A percentile compares a stretch with the other conserved stretches of the same genome.
phyloP scores from a whole-genome alignment of 805 yeast genomes.

The Saccharomycopsis sp. region DNA sequence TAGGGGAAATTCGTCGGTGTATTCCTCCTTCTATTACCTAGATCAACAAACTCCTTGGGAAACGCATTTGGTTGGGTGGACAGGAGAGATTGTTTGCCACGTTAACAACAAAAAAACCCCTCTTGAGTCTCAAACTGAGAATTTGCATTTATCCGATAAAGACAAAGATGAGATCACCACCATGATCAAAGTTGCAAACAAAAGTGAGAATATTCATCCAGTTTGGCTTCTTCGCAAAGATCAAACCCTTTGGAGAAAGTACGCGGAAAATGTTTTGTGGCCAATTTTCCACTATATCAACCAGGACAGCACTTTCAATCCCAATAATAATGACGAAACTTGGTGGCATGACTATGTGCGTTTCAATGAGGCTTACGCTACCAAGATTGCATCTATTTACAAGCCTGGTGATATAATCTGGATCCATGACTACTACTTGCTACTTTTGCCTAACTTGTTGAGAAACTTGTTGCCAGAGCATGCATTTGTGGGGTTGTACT shows the following conservation, averaged over 20 bases:
- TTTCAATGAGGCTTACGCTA: constrained; percentile 85
- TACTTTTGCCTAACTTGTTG: constrained; percentile 73
- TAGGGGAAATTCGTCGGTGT: constrained; percentile 79
- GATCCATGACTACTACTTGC: constrained; percentile 84
- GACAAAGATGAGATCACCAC: constrained; percentile 46
- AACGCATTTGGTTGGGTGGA: constrained; percentile 86
- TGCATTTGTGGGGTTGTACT: constrained; percentile 64
- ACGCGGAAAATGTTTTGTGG: constrained; percentile 89
- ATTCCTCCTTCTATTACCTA: constrained; percentile 62
- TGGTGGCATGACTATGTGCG: constrained; percentile 88
- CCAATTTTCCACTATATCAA: constrained; percentile 91
- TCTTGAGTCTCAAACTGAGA: constrained; percentile 12
- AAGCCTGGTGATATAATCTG: constrained; percentile 85
- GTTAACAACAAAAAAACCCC: constrained; percentile 4
- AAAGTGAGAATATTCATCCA: constrained; percentile 58
- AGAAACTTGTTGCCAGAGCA: constrained; percentile 62
- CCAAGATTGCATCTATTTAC: constrained; percentile 63
- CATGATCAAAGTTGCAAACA: constrained; percentile 37
- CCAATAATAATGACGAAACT: constrained; percentile 38
- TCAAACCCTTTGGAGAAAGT: constrained; percentile 77
- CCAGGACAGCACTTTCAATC: constrained; percentile 42
- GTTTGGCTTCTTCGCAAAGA: constrained; percentile 79
- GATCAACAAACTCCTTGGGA: constrained; percentile 72
- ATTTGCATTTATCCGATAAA: constrained; percentile 41
- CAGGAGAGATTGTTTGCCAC: constrained; percentile 59